Conservation (phyloP, 768 basidiomycete species). For the Russula earlei region DNA sequence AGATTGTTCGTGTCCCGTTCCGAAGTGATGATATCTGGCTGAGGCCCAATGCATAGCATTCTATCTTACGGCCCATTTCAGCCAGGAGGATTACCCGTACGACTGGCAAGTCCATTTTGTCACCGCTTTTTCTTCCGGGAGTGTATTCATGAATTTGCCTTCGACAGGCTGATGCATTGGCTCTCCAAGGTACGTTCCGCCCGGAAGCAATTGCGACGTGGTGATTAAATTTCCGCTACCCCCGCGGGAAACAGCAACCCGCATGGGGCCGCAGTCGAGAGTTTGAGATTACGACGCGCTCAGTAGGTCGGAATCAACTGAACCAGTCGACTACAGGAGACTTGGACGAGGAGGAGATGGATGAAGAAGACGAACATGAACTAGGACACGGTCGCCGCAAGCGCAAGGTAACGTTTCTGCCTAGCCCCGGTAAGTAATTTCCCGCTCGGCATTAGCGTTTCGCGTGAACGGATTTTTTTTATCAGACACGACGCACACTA, state of each 20-base stretch:
- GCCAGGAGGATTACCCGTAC: constrained; percentile 79
- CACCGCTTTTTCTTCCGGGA: background rate
- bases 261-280: constrained; percentile 84
- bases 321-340: constrained; percentile 65
- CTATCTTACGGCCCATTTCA: constrained; percentile 85
- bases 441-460: constrained; percentile 8
- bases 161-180: constrained; percentile 80
- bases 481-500: constrained; percentile 77
- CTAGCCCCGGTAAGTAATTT: constrained; percentile 56
- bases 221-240: background rate
- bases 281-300: constrained; percentile 82
- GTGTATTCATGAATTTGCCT: constrained; percentile 5
- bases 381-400: constrained; percentile 62
- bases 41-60: constrained; percentile 42
- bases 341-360: constrained; percentile 58
- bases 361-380: constrained; percentile 51
- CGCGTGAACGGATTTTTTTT: constrained; percentile 6
- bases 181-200: constrained; percentile 53
- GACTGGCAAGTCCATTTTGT: constrained; percentile 48
- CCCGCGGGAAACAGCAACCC: constrained; percentile 53
- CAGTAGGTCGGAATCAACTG: constrained; percentile 53
- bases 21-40: constrained; percentile 1
- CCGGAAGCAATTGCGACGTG: background rate
- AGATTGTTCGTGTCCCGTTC: constrained; percentile 48
- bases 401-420: constrained; percentile 78